These are phyloP conservation scores for Backusella westeae DNA, from an alignment of 192 early-diverging fungal species.

Conservation along the genomic window DNA sequence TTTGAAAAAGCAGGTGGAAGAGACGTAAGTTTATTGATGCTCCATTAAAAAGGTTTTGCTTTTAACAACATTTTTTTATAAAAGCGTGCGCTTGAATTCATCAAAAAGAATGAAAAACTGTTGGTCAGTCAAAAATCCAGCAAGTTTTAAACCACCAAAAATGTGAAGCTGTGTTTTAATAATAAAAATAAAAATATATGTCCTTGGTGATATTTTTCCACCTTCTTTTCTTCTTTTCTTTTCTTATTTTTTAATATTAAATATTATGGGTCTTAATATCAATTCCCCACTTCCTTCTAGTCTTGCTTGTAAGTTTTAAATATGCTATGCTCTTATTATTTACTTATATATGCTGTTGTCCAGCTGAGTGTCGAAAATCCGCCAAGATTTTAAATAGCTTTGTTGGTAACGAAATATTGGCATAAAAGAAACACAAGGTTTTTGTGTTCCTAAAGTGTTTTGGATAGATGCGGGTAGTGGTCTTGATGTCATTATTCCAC, in stretches of 20 bases:
- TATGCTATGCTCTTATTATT: neutral
- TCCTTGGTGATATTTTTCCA: neutral
- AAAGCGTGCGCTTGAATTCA: slow-evolving; percentile 26
- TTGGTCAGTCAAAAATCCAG: slow-evolving; percentile 7
- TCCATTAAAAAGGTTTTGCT: no score
- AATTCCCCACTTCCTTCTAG: slow-evolving; percentile 40
- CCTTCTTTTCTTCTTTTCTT: neutral
- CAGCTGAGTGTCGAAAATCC: slow-evolving; percentile 31
- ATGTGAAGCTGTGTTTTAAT: neutral
- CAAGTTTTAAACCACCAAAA: neutral
- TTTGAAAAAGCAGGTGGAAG: slow-evolving; percentile 28
- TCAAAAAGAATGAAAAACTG: slow-evolving; percentile 25
- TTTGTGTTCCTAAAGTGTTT: neutral
- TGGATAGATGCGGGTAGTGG: slow-evolving; percentile 38
- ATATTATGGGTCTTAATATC: slow-evolving; percentile 12
- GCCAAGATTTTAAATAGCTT: slow-evolving; percentile 28
- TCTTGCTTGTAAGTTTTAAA: slow-evolving; percentile 25
- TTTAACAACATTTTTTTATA: neutral
- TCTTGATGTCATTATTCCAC: slow-evolving; percentile 67
- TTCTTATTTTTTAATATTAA: neutral
- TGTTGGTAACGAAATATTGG: slow-evolving; percentile 7
- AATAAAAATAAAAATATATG: neutral
- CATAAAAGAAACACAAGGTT: neutral
- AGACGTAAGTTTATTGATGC: slow-evolving; percentile 12
- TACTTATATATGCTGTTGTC: neutral